A percentile compares a stretch with the other conserved stretches of the same genome.
These are phyloP conservation scores for Pistacia integerrima DNA, from an alignment of 345 rosid genomes.

Conservation along the genomic window DNA sequence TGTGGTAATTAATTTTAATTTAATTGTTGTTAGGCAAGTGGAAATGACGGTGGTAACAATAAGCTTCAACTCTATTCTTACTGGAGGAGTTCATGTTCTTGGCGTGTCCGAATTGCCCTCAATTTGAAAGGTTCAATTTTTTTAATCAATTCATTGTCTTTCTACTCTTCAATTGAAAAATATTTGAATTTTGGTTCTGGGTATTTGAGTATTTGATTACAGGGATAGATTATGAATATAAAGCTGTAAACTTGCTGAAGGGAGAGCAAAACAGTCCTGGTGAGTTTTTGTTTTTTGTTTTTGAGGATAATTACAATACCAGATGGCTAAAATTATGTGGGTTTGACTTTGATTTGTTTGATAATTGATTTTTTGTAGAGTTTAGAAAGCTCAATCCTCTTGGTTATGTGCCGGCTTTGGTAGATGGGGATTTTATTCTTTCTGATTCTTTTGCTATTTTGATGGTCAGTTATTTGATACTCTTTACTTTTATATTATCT, in stretches of 20 bases:
- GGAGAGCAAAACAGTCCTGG: conserved; percentile 73
- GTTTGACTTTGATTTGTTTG: not conserved
- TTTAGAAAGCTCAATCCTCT: conserved; percentile 75
- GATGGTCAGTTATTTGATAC: conserved; percentile 33
- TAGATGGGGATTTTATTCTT: conserved; percentile 67
- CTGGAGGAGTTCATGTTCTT: conserved; percentile 80
- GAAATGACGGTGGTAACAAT: not conserved
- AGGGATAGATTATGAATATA: conserved; percentile 73
- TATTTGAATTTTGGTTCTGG: not conserved
- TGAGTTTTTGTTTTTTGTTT: conserved; percentile 3
- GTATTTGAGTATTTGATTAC: not conserved
- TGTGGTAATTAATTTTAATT: not conserved
- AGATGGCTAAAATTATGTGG: not conserved
- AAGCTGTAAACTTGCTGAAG: conserved; percentile 54
- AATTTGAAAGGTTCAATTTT: conserved; percentile 62
- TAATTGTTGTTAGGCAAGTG: not conserved
- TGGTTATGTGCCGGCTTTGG: conserved; percentile 73
- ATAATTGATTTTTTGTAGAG: conserved; percentile 39
- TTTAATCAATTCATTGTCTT: too few species aligned
- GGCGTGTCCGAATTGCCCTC: conserved; percentile 78
- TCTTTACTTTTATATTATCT: not conserved
- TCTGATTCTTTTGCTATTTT: conserved; percentile 82
- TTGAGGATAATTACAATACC: not conserved
- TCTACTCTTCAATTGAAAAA: not conserved
- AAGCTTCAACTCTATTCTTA: conserved; percentile 59